Percentiles rank a stretch among this genome's conserved stretches.
These are phyloP conservation scores for Rhodotorula sp. DNA, from an alignment of 1,284 basidiomycete species.

Conservation along the genomic window DNA sequence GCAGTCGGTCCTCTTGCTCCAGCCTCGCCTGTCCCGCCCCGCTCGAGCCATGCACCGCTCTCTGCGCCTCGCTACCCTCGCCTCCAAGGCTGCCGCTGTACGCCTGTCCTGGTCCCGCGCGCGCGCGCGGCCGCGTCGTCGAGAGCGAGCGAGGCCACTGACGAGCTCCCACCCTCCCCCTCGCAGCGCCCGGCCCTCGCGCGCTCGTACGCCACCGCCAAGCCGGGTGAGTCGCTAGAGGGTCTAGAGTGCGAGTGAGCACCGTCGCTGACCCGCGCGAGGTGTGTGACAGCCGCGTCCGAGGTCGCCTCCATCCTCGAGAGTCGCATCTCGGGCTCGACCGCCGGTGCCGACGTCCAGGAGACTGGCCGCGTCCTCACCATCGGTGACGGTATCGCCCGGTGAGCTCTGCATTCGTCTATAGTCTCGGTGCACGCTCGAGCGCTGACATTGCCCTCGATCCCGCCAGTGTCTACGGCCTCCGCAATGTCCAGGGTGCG, in stretches of 20 bases:
- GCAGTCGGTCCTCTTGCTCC: slow-evolving; percentile 8
- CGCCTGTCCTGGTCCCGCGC: not conserved
- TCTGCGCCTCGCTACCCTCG: slow-evolving; percentile 32
- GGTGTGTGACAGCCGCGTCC: slow-evolving; percentile 80
- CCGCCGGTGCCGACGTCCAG: slow-evolving; percentile 89
- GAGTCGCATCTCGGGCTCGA: slow-evolving; percentile 91
- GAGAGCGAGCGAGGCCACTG: slow-evolving; percentile 9
- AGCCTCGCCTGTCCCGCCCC: slow-evolving; percentile 7
- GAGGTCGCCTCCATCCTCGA: slow-evolving; percentile 99
- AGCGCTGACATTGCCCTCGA: slow-evolving; percentile 4
- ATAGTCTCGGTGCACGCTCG: not conserved
- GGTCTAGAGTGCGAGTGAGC: not conserved
- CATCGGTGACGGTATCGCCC: slow-evolving; percentile 99
- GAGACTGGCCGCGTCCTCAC: slow-evolving; percentile 98
- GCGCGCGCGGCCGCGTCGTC: not conserved
- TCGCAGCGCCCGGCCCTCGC: slow-evolving; percentile 32
- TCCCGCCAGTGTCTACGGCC: slow-evolving; percentile 74
- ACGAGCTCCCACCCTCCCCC: slow-evolving; percentile 17
- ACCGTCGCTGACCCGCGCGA: slow-evolving; percentile 39
- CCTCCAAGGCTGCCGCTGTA: slow-evolving; percentile 32
- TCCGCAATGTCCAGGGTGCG: slow-evolving; percentile 78
- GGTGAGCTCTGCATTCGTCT: slow-evolving; percentile 22
- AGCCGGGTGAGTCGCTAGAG: slow-evolving; percentile 72
- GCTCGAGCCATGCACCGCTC: slow-evolving; percentile 32
- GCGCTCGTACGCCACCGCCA: slow-evolving; percentile 87